Base-by-base conservation (phyloP, 1,139 yeast genomes). In the Protomyces macrosporus region DNA sequence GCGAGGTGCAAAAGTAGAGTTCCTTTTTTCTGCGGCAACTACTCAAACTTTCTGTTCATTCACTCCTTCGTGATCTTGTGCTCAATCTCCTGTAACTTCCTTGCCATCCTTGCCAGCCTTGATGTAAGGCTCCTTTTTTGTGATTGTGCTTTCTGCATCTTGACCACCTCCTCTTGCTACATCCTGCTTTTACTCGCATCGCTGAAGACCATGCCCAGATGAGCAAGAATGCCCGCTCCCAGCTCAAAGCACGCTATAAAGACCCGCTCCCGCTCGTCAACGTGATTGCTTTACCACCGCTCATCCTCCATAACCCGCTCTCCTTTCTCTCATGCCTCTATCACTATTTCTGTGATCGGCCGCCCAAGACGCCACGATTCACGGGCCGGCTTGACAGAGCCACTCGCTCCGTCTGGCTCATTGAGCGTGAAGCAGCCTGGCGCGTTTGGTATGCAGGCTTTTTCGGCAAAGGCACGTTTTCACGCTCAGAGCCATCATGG, bases 401-500 rank as follows among this genome's bases (percentile, higher is more conserved):
- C 63, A 61, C 39, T 73, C 68, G 75, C 0, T 84, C 84, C 55
- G 74, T 75, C n/a, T 68, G 67, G 36, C 75, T 78, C 6, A 69
- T 70, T 2, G 79, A 81, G 63, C 75, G 72, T 0, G 69, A 71
- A 0, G 84, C 81, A 51, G 86, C 86, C 83, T 70, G 72, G n/a
- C 74, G 74, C 37, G 76, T 93, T 6, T 93, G 98, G 98, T 76
- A 80, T 37, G 82, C 82, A 71, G 99, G 99, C 0, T 93, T 90
- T 72, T 95, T 90, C 72, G 99, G 99, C 7, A 93, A 93, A 71
- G 99, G 98, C 1, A 81, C 83, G 3, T 77, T 90, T 59, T 88
- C 96, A 42, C 79, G 99, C 68, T 87, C 96, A 65, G 97, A 93
- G 71, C 97, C 98, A 0, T 84, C 96, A 0, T 93, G 98, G 98